Evolutionary conservation across 2,329 filamentous ascomycete genomes (phyloP), one percentile per base, ranked within the genome.

Genomic region (Aspergillus fischeri): DNA sequence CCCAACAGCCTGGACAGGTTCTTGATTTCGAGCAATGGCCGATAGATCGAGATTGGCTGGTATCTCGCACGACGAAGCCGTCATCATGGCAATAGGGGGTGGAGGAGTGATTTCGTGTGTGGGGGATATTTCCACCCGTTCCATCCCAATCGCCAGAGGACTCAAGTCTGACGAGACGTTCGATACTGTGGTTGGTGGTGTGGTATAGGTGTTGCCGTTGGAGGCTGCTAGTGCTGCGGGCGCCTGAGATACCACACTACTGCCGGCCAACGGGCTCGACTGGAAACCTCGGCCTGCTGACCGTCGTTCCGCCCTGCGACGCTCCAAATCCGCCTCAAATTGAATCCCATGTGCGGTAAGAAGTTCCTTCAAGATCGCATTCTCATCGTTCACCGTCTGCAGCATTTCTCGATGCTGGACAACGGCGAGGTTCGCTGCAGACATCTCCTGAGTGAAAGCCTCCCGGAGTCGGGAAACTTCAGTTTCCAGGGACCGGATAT

Each of bases 401-500:
- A 94, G 79, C 52, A 84, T 82, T 53, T 92, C 86, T 68, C 91
- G 91, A 70, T 95, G 91, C 64, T 89, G 86, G 48, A 73, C 68
- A 11, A 78, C 60, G 20, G 72, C 67, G 24, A 68, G 55, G 53
- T 75, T 73, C 38, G 72, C 67, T 6, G 86, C 83, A 20, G 88
- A 83, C 52, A 83, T 86, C 67, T 86, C 86, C 69, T 87, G 93
- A n/a, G 88, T 83, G 58, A 75, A 79, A 7, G 70, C 70, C 71
- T 97, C 92, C 72, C 95, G 94, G 47, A 97, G 80, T 51, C 91
- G 87, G 21, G 95, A 81, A 4, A 97, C 89, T 75, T 97, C 92
- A 69, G 93, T 88, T 75, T 99, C 94, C 17, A 97, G 84, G 10
- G 90, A 86, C 74, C 95, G 95, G 79, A 97, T 95, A 73, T 97